Base-by-base conservation (phyloP, 345 rosid species). In the Citrus hindsii region DNA sequence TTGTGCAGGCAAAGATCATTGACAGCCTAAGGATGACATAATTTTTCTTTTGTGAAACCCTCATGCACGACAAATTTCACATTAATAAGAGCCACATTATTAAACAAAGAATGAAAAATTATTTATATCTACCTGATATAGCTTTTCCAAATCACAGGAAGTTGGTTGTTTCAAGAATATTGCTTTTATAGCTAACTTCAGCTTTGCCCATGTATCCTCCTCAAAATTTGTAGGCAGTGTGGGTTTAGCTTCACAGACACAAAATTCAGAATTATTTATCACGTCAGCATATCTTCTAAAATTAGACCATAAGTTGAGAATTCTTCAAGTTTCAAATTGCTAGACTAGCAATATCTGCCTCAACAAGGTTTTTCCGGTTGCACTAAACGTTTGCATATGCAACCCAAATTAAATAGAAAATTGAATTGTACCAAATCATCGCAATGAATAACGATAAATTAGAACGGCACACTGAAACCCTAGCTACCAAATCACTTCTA, bases 121-220 rank as follows among this genome's bases (percentile, higher is more conserved):
- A 7, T 77, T 22, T 51, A 42, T 32, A 25, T 30, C 69, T 82
- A 90, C 99, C 91, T 96, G 99, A 84, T 94, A 96, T 65, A 94
- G 93, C 77, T 85, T 83, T 87, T 96, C 99, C 75, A 92, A 83
- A 79, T 92, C 94, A 71, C 94, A 92, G 32, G 95, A 77, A 85
- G 82, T 76, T 22, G 90, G 89, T 81, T 85, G 91, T 84, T 92
- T 96, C 63, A 91, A 82, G 88, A 96, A 94, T 90, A 94, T 96
- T 77, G 98, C 98, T 84, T 85, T 91, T 67, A 96, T 94, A 77
- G 99, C 98, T 80, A 94, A 90, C 84, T 92, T 93, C 61, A 96
- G 85, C 85, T 85, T 90, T 82, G 92, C 89, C 99, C 99, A 96
- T 16, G 98, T 94, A 67, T 83, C 89, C 84, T 90, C 98, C 86